Percentiles rank a stretch among this genome's conserved stretches.
Evolutionary conservation across 495 filamentous ascomycete genomes (phyloP).

Genomic region (Cercophora scortea): DNA sequence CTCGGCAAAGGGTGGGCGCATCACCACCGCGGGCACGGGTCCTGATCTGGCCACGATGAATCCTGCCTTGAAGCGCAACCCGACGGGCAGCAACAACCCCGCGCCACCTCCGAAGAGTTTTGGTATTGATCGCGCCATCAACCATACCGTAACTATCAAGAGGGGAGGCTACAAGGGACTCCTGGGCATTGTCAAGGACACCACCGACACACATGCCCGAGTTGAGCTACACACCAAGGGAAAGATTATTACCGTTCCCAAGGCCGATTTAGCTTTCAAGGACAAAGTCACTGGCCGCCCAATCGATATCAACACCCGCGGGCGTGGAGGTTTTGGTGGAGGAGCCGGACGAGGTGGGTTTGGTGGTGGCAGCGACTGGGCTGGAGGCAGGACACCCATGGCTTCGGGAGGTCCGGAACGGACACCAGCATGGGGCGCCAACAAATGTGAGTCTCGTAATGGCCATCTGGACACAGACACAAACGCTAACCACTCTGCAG

Average conservation of each 20-base stretch:
- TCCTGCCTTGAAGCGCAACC: conserved; percentile 66
- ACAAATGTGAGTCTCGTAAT: conserved; percentile 45
- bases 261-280: conserved; percentile 69
- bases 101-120: conserved; percentile 75
- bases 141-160: conserved; percentile 80
- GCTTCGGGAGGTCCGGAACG: conserved; percentile 50
- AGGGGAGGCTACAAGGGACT: conserved; percentile 86
- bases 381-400: conserved; percentile 60
- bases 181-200: conserved; percentile 89
- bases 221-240: conserved; percentile 89
- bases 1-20: conserved; percentile 80
- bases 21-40: conserved; percentile 47
- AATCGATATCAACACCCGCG: conserved; percentile 59
- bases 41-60: conserved; percentile 91
- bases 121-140: conserved; percentile 78
- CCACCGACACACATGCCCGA: conserved; percentile 72
- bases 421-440: conserved; percentile 60
- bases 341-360: conserved; percentile 38
- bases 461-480: background rate
- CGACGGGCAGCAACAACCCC: conserved; percentile 32
- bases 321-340: conserved; percentile 40
- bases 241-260: conserved; percentile 75
- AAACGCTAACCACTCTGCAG: conserved; percentile 17
- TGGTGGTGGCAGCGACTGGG: conserved; percentile 26
- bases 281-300: conserved; percentile 72